Evolutionary conservation across 768 basidiomycete species (phyloP).

Genomic region (Suillus clintonianus): DNA sequence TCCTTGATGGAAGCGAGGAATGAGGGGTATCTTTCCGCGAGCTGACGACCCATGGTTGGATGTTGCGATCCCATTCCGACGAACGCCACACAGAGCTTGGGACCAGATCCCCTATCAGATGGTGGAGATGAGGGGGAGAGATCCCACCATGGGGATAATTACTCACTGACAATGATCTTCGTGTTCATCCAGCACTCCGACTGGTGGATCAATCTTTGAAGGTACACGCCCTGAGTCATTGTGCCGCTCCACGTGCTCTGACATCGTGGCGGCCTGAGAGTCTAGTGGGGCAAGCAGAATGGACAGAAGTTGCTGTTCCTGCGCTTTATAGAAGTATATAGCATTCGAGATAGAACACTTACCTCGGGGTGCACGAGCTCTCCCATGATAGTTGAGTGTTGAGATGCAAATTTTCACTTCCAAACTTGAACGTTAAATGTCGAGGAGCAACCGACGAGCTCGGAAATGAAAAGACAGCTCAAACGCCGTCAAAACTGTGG

Average conservation of each 20-base stretch:
- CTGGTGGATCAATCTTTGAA: not conserved
- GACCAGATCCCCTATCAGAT: constrained; percentile 7
- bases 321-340: not conserved
- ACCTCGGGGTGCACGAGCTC: not conserved
- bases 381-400: not conserved
- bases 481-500: constrained; percentile 11
- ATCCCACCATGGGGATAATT: not conserved
- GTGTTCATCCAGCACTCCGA: not conserved
- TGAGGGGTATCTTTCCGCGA: constrained; percentile 30
- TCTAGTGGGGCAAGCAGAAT: not conserved
- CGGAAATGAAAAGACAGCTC: constrained; percentile 1
- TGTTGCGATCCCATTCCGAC: constrained; percentile 40
- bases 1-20: constrained; percentile 32
- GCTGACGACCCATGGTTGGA: constrained; percentile 37
- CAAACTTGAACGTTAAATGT: not conserved
- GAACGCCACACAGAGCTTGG: constrained; percentile 37
- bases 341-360: not conserved
- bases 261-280: not conserved
- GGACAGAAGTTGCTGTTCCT: not conserved
- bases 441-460: not conserved
- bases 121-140: constrained; percentile 1
- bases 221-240: not conserved
- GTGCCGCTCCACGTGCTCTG: not conserved
- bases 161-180: not conserved
- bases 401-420: not conserved